Conservation (phyloP, 371 early-diverging fungal genomes). For the Syncephalis fuscata region DNA sequence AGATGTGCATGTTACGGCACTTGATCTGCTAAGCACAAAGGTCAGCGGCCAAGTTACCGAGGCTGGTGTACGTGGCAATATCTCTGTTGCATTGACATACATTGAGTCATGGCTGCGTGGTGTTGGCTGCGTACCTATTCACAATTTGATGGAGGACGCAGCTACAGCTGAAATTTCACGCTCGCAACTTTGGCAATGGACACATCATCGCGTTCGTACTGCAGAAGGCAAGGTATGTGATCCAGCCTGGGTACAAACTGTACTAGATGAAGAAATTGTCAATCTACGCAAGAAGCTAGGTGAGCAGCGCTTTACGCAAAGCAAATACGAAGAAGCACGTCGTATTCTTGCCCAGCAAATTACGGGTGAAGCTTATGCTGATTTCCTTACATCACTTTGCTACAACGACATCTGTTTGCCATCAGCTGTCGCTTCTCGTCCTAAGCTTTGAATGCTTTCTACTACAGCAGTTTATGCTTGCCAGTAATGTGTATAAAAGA, state of each 20-base stretch:
- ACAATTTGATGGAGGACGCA: conserved; percentile 93
- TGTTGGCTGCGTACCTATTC: conserved; percentile 90
- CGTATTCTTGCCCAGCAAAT: conserved; percentile 59
- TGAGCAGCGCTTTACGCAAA: conserved; percentile 28
- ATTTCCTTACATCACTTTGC: conserved; percentile 76
- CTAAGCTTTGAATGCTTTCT: background rate
- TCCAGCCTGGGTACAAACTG: conserved; percentile 42
- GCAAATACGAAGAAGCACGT: conserved; percentile 65
- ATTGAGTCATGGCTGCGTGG: conserved; percentile 95
- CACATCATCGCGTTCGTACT: conserved; percentile 67
- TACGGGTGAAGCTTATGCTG: conserved; percentile 70
- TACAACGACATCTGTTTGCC: conserved; percentile 44
- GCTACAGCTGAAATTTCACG: conserved; percentile 96
- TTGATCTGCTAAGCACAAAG: conserved; percentile 71
- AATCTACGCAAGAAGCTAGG: conserved; percentile 47
- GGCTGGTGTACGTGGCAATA: conserved; percentile 75
- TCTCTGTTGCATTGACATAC: conserved; percentile 79
- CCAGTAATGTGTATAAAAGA: too few relatives aligned
- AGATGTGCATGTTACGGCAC: conserved; percentile 66
- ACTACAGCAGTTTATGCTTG: too few relatives aligned
- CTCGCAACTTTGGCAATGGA: conserved; percentile 95
- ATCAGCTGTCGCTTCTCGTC: background rate
- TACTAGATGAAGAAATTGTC: conserved; percentile 75
- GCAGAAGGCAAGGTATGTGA: conserved; percentile 64
- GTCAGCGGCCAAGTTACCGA: conserved; percentile 69